phyloP scores from a whole-genome alignment of 2,329 filamentous ascomycete genomes.

The Dryadomyces quercivorus region DNA sequence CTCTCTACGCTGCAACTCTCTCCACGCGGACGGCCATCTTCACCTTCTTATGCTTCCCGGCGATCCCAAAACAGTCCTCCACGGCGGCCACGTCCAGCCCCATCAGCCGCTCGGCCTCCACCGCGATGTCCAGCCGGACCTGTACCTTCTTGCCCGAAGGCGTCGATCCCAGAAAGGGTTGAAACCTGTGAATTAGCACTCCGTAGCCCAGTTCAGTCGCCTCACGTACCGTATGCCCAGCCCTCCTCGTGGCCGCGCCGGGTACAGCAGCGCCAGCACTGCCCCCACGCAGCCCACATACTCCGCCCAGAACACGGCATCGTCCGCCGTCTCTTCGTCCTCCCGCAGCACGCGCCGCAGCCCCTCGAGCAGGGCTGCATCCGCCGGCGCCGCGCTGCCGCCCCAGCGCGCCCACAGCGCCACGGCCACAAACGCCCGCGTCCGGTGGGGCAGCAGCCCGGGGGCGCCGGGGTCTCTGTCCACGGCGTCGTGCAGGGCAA shows the following conservation, averaged over 20 bases:
- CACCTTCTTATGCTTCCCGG: slow-evolving; percentile 11
- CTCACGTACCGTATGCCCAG: background rate
- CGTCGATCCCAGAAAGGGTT: slow-evolving; percentile 6
- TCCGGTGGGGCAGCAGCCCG: slow-evolving; percentile 60
- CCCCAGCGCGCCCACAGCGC: slow-evolving; percentile 65
- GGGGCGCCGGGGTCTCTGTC: slow-evolving; percentile 56
- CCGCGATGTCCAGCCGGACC: slow-evolving; percentile 10
- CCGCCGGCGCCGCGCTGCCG: slow-evolving; percentile 39
- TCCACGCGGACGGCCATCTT: slow-evolving; percentile 5
- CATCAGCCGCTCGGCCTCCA: background rate
- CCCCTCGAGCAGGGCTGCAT: slow-evolving; percentile 29
- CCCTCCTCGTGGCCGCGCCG: slow-evolving; percentile 24
- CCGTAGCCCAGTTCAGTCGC: too few relatives aligned
- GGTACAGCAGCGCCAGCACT: slow-evolving; percentile 29
- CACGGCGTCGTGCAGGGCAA: slow-evolving; percentile 61
- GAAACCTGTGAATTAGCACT: too few relatives aligned
- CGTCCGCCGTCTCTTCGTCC: background rate
- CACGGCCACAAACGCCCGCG: slow-evolving; percentile 59
- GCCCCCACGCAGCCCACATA: slow-evolving; percentile 38
- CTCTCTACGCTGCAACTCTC: background rate
- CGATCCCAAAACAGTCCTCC: slow-evolving; percentile 5
- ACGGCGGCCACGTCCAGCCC: slow-evolving; percentile 8
- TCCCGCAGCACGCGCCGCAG: slow-evolving; percentile 27
- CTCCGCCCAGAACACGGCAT: slow-evolving; percentile 35
- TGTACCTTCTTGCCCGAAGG: slow-evolving; percentile 19